Percentiles rank a stretch among this genome's conserved stretches.
Evolutionary conservation across 2,329 filamentous ascomycete genomes (phyloP).

Genomic region (Nothopassalora personata): DNA sequence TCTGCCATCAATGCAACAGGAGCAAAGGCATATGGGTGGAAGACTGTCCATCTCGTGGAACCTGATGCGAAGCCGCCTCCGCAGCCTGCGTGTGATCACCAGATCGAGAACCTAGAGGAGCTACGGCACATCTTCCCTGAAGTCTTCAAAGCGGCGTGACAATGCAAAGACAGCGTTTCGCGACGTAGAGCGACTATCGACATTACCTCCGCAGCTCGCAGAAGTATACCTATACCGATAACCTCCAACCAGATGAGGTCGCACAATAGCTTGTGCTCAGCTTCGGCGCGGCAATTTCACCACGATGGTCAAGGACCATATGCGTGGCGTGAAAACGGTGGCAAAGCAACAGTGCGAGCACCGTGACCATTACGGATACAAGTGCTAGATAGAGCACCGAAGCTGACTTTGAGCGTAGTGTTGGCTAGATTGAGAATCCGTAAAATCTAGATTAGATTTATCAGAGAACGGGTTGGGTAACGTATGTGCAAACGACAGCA

Average conservation of each 20-base stretch:
- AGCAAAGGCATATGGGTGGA: slow-evolving; percentile 79
- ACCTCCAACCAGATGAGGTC: neutral
- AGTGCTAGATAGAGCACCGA: neutral
- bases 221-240: neutral
- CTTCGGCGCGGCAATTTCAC: neutral
- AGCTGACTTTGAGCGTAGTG: neutral
- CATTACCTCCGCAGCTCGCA: neutral
- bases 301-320: neutral
- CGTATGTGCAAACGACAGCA: neutral
- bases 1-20: slow-evolving; percentile 75
- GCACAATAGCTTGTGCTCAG: neutral
- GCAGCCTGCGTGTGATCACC: slow-evolving; percentile 58
- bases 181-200: neutral
- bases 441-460: slow-evolving; percentile 9
- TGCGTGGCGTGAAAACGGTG: neutral
- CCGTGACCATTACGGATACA: neutral
- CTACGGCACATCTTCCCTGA: slow-evolving; percentile 72
- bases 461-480: slow-evolving; percentile 1
- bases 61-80: slow-evolving; percentile 60
- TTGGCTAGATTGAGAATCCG: neutral
- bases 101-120: slow-evolving; percentile 71
- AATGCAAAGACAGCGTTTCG: neutral
- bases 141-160: slow-evolving; percentile 62
- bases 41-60: slow-evolving; percentile 78
- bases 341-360: neutral